Conservation (phyloP, 2,329 filamentous ascomycete species). For the Xylariaceae sp. region DNA sequence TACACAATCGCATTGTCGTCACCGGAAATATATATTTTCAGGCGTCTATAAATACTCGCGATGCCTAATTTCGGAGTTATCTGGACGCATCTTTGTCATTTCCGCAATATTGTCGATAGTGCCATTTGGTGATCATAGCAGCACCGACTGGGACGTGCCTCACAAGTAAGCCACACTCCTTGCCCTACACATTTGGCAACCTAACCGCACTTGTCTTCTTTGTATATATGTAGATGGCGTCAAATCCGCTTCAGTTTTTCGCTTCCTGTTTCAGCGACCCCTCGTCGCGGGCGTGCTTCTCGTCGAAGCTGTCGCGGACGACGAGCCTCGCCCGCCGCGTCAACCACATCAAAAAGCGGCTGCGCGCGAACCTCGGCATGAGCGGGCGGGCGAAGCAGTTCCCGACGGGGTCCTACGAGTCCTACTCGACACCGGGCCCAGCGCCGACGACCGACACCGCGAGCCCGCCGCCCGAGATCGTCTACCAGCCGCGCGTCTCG, state of each 20-base stretch:
- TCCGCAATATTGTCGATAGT: neutral
- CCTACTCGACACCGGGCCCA: neutral
- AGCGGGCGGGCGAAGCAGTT: slow-evolving; percentile 8
- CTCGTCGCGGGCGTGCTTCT: slow-evolving; percentile 17
- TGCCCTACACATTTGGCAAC: neutral
- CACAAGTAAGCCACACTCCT: slow-evolving; percentile 19
- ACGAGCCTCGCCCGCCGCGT: slow-evolving; percentile 1
- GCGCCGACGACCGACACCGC: neutral
- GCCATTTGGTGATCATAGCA: neutral
- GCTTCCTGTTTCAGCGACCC: slow-evolving; percentile 7
- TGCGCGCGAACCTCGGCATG: slow-evolving; percentile 18
- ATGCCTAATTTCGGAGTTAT: neutral
- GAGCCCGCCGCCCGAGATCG: neutral
- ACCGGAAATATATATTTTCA: neutral
- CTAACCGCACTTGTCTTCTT: slow-evolving; percentile 3
- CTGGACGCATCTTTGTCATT: neutral
- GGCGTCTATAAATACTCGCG: slow-evolving; percentile 1
- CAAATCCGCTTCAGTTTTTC: slow-evolving; percentile 5
- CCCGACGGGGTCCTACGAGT: neutral
- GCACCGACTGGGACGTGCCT: slow-evolving; percentile 8
- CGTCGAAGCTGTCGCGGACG: neutral
- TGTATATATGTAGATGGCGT: neutral
- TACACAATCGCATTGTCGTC: slow-evolving; percentile 8
- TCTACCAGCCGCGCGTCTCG: neutral
- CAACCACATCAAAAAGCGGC: slow-evolving; percentile 15